These are phyloP conservation scores for Phytophthora citrophthora DNA, from an alignment of 352 stramenopile species.

Conservation along the genomic window DNA sequence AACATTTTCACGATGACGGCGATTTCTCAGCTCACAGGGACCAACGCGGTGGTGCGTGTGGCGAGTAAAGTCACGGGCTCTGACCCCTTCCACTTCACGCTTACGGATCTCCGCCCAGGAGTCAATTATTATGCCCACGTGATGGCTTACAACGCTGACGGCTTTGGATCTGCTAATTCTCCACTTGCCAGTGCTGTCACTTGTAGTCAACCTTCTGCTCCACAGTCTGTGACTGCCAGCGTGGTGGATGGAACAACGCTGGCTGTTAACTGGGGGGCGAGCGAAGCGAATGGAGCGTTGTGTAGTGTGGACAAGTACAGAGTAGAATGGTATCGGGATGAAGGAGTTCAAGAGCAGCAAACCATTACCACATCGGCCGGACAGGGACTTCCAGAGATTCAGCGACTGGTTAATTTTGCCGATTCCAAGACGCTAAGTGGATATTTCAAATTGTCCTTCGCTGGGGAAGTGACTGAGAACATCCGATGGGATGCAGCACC, in stretches of 20 bases:
- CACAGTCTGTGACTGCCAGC: conserved; percentile 48
- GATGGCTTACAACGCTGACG: conserved; percentile 82
- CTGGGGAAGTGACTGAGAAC: conserved; percentile 69
- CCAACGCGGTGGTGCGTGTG: conserved; percentile 63
- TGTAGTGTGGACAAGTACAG: conserved; percentile 75
- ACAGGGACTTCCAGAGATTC: conserved; percentile 76
- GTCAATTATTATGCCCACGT: conserved; percentile 77
- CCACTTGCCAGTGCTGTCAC: conserved; percentile 60
- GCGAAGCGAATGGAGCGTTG: conserved; percentile 20
- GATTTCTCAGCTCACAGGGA: conserved; percentile 65
- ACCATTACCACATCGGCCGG: conserved; percentile 79
- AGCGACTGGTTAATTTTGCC: conserved; percentile 63
- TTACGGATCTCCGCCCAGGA: conserved; percentile 60
- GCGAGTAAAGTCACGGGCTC: conserved; percentile 91
- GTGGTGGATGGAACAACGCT: conserved; percentile 68
- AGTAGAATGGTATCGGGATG: conserved; percentile 76
- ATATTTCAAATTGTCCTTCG: conserved; percentile 75
- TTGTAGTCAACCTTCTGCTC: conserved; percentile 57
- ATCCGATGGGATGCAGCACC: conserved; percentile 72
- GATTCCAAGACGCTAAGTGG: conserved; percentile 62
- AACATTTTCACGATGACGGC: conserved; percentile 88
- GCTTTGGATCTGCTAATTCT: conserved; percentile 49
- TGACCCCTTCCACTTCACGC: conserved; percentile 81
- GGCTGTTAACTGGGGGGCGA: conserved; percentile 54
- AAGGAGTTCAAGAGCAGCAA: conserved; percentile 66